Evolutionary conservation across 2,329 filamentous ascomycete species (phyloP).

Genomic region (Penicillium verrucosum): DNA sequence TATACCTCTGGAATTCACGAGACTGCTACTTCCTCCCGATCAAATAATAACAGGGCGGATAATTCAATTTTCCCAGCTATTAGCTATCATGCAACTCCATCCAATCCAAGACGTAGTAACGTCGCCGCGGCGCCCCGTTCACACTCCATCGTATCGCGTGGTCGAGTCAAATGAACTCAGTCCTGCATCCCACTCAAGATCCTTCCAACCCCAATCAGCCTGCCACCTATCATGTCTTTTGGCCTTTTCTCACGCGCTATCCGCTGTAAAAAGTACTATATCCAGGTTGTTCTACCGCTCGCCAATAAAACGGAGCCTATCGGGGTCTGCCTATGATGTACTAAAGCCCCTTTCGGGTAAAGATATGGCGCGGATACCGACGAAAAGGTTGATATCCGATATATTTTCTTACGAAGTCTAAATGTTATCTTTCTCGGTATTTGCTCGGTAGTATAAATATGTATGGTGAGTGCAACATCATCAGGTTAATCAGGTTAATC

Average conservation of each 20-base stretch:
- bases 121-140: slow-evolving; percentile 2
- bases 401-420: slow-evolving; percentile 13
- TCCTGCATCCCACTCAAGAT: slow-evolving; percentile 7
- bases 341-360: not conserved
- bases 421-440: not conserved
- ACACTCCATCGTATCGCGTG: slow-evolving; percentile 18
- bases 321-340: not conserved
- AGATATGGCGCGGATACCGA: not conserved
- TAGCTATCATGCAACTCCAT: not conserved
- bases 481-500: not conserved
- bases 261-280: slow-evolving; percentile 8
- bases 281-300: slow-evolving; percentile 13
- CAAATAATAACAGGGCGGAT: not conserved
- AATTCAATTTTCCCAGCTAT: not conserved
- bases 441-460: not conserved
- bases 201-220: not conserved
- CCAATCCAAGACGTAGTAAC: slow-evolving; percentile 9
- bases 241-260: slow-evolving; percentile 19
- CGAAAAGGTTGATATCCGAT: slow-evolving; percentile 8
- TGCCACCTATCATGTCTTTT: slow-evolving; percentile 3
- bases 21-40: not conserved
- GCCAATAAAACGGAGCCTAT: slow-evolving; percentile 11
- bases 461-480: not conserved
- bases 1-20: slow-evolving; percentile 14
- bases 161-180: slow-evolving; percentile 21